Base-by-base conservation (phyloP, 805 yeast species). In the Spathaspora boniae region DNA sequence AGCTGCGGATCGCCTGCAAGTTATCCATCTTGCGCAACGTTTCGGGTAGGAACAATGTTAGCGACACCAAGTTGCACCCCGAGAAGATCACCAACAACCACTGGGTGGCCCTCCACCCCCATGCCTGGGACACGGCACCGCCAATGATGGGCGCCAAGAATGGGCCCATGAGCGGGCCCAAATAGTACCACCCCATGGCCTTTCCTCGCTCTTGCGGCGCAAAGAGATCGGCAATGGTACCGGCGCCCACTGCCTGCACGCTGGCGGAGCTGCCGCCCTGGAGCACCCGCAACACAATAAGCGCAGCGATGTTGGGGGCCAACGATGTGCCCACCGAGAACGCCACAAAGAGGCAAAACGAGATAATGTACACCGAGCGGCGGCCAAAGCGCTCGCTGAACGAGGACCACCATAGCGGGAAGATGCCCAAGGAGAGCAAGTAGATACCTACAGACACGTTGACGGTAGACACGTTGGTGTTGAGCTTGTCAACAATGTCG, bases 91-190 rank as follows among this genome's bases (percentile, higher is more conserved):
- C 84, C 58, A 85, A 62, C 35, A 85, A 77, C 91, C 94, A 87
- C 50, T 84, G 93, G 3, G 95, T 84, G 2, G 91, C 85, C 53
- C 95, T 68, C 95, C 95, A 87, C 6, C 87, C 86, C 81, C 87
- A 83, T 8, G 69, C 67, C 28, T 72, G 65, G 5, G 83, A 73
- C 19, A 87, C 71, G 2, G 80, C 78, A 41, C 95, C 91, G 33
- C 95, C 95, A 5, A 68, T 39, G 16, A 86, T 80, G 2, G 96
- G 96, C 9, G 89, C 79, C 3, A 84, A 44, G 33, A 87, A 66
- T 0, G 95, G 96, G 0, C 93, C 95, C 46, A 80, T 70, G 29
- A 87, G 76, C 0, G 91, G 84, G 0, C 96, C 96, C 31, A 87
- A 58, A 52, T 86, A 87, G 48, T 75, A 86, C 31, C 77, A 65